phyloP scores from a whole-genome alignment of 306 rosid genomes.

The Quercus gilva region DNA sequence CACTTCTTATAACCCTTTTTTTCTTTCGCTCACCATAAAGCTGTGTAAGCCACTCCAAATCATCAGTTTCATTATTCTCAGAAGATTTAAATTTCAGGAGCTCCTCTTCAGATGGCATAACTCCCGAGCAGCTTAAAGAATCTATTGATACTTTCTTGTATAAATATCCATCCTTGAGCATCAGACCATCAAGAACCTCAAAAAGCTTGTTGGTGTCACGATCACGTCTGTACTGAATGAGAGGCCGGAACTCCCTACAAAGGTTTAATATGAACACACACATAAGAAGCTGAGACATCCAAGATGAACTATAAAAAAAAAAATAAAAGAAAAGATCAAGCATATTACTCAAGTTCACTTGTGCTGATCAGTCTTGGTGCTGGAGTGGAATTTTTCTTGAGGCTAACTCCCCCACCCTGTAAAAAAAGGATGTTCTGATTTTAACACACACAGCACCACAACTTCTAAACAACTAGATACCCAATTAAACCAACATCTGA shows the following conservation, averaged over 20 bases:
- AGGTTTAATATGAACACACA: slow-evolving; percentile 11
- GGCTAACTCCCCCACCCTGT: slow-evolving; percentile 81
- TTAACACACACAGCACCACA: not conserved
- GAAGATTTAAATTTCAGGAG: slow-evolving; percentile 64
- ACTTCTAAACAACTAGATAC: not conserved
- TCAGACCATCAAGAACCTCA: slow-evolving; percentile 71
- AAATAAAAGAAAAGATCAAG: slow-evolving; percentile 1
- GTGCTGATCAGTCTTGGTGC: slow-evolving; percentile 90
- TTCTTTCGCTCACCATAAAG: slow-evolving; percentile 76
- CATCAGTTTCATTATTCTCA: slow-evolving; percentile 57
- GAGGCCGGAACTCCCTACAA: slow-evolving; percentile 88
- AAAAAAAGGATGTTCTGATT: not conserved
- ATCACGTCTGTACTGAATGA: slow-evolving; percentile 64
- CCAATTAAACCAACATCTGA: not conserved
- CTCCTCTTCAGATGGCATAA: slow-evolving; percentile 81
- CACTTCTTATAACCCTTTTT: slow-evolving; percentile 39
- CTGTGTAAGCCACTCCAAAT: slow-evolving; percentile 86
- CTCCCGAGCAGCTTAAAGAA: slow-evolving; percentile 84
- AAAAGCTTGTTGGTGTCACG: slow-evolving; percentile 66
- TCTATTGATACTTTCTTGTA: slow-evolving; percentile 76
- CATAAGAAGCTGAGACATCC: slow-evolving; percentile 5
- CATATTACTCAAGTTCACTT: slow-evolving; percentile 84
- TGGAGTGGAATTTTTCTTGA: slow-evolving; percentile 54
- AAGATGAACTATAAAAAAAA: not conserved
- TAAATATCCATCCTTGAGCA: slow-evolving; percentile 87